These are phyloP conservation scores for Polytolypa hystricis DNA, from an alignment of 2,329 filamentous ascomycete genomes.

Conservation along the genomic window DNA sequence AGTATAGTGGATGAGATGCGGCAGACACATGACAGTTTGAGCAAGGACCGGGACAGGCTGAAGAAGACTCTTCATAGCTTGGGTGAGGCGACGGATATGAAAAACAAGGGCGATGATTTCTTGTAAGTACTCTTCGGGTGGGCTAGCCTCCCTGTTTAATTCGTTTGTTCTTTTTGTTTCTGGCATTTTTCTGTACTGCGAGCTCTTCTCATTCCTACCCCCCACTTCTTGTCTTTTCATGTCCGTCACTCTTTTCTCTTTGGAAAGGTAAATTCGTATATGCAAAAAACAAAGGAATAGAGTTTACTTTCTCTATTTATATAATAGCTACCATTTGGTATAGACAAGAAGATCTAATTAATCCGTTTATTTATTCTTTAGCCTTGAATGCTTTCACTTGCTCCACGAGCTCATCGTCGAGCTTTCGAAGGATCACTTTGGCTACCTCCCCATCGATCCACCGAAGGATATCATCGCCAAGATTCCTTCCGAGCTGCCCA, in stretches of 20 bases:
- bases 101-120: slow-evolving; percentile 38
- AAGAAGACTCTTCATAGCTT: slow-evolving; percentile 40
- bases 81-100: slow-evolving; percentile 42
- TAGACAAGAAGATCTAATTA: slow-evolving; percentile 35
- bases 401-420: slow-evolving; percentile 42
- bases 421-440: slow-evolving; percentile 42
- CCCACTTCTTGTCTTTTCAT: slow-evolving; percentile 11
- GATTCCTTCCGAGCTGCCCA: slow-evolving; percentile 42
- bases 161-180: slow-evolving; percentile 6
- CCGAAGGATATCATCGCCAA: slow-evolving; percentile 40
- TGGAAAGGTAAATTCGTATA: no score
- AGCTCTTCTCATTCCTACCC: slow-evolving; percentile 12
- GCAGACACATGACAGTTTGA: slow-evolving; percentile 39
- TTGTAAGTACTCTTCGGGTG: slow-evolving; percentile 35
- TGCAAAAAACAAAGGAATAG: no score
- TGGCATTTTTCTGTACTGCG: slow-evolving; percentile 4
- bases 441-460: slow-evolving; percentile 40
- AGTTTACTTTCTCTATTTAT: background rate
- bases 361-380: slow-evolving; percentile 23
- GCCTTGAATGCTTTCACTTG: slow-evolving; percentile 42
- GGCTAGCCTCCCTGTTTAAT: slow-evolving; percentile 1
- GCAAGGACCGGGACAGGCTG: slow-evolving; percentile 40
- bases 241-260: slow-evolving; percentile 2
- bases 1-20: slow-evolving; percentile 32
- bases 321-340: slow-evolving; percentile 7